Percentiles rank a stretch among this genome's conserved stretches.
Evolutionary conservation across 169 alveolate genomes (phyloP).

Genomic region (Eimeria brunetti): DNA sequence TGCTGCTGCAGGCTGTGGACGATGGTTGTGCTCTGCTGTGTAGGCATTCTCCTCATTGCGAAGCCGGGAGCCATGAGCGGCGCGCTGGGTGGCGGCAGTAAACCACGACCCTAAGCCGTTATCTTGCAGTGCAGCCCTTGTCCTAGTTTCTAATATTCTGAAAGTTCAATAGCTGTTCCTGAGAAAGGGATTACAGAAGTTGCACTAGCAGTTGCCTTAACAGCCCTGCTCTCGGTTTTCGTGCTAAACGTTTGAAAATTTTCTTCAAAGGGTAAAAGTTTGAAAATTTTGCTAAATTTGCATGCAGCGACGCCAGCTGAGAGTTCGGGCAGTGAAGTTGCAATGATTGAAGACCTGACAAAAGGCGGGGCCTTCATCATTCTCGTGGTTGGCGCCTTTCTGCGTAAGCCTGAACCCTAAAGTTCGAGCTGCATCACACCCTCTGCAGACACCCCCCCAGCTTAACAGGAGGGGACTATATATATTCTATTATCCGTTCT

Average conservation of each 20-base stretch:
- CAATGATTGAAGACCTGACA: background rate
- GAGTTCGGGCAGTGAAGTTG: constrained; percentile 16
- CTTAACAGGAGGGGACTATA: too few species aligned
- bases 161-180: background rate
- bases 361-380: constrained; percentile 30
- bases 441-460: too few species aligned
- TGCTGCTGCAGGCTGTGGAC: constrained; percentile 45
- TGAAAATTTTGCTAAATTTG: background rate
- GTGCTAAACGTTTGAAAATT: too few species aligned
- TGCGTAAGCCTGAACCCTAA: constrained; percentile 34
- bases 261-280: background rate
- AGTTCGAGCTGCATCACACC: too few species aligned
- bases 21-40: constrained; percentile 37
- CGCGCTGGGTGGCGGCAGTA: constrained; percentile 59
- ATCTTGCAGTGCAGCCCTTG: background rate
- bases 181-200: background rate
- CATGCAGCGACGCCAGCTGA: constrained; percentile 8
- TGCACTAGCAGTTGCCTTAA: background rate
- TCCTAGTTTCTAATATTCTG: background rate
- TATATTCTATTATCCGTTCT: too few species aligned
- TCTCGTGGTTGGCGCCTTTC: constrained; percentile 49
- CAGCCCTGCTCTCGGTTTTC: too few species aligned
- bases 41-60: constrained; percentile 46
- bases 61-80: constrained; percentile 50
- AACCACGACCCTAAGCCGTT: constrained; percentile 21